Evolutionary conservation across 371 early-diverging fungal genomes (phyloP).

Genomic region (Nematocida ausubeli): DNA sequence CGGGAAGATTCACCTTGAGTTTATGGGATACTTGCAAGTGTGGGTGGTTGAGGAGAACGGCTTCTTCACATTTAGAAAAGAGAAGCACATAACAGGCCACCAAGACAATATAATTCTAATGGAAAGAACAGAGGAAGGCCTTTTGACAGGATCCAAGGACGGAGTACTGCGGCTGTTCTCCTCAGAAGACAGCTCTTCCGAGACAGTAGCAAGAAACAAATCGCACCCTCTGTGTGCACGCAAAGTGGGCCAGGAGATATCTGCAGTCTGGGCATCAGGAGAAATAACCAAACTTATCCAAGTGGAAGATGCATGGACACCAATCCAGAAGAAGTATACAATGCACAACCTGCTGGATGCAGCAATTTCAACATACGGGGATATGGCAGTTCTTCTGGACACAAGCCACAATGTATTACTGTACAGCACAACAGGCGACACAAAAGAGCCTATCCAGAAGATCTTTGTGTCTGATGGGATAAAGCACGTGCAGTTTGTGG

Average conservation of each 20-base stretch:
- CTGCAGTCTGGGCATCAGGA: conserved; percentile 1
- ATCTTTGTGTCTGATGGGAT: conserved; percentile 20
- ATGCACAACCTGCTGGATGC: conserved; percentile 20
- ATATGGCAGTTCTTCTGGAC: conserved; percentile 39
- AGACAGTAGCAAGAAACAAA: not conserved
- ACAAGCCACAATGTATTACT: conserved; percentile 22
- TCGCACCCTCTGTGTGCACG: not conserved
- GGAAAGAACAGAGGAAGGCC: not conserved
- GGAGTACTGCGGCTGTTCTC: conserved; percentile 9
- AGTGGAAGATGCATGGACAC: conserved; percentile 3
- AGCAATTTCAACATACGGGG: conserved; percentile 35
- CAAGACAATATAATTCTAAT: conserved; percentile 21
- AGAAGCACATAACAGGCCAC: conserved; percentile 35
- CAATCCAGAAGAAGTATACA: not conserved
- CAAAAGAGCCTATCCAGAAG: conserved; percentile 16
- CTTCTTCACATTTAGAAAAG: conserved; percentile 28
- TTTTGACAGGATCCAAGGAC: conserved; percentile 31
- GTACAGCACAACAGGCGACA: conserved; percentile 15
- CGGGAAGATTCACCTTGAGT: conserved; percentile 15
- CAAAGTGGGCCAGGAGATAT: not conserved
- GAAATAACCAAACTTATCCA: conserved; percentile 3
- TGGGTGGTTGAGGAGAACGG: conserved; percentile 22
- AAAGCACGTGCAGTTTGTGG: conserved; percentile 9
- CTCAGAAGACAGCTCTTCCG: not conserved
- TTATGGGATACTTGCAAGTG: conserved; percentile 34